phyloP scores from a whole-genome alignment of 73 alveolate genomes.

The Tetrahymena malaccensis region DNA sequence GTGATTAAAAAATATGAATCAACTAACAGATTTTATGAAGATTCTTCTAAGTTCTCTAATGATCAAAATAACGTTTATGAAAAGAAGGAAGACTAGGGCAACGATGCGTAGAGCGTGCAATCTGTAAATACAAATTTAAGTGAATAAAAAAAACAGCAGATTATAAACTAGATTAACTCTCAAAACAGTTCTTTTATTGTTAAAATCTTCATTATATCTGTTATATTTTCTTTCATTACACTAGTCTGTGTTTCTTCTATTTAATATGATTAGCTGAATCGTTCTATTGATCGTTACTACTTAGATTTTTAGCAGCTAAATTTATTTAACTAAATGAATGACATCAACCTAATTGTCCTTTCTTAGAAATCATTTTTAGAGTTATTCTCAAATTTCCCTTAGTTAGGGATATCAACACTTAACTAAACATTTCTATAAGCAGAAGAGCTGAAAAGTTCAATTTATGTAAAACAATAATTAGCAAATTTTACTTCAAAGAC shows the following conservation, averaged over 20 bases:
- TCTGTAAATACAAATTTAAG: not conserved
- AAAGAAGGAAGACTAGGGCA: not conserved
- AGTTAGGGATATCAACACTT: not conserved
- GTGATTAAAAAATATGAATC: not conserved
- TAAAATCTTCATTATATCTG: not conserved
- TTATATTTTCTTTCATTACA: not conserved
- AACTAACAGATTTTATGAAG: not conserved
- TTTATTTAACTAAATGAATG: not conserved
- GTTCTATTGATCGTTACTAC: not conserved
- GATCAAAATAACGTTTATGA: not conserved
- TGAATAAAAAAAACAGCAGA: not conserved
- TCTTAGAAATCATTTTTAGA: not conserved
- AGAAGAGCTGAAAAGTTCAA: not conserved
- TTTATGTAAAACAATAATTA: not conserved
- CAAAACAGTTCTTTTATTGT: not conserved
- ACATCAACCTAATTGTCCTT: not conserved
- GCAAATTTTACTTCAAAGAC: not conserved
- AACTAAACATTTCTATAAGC: not conserved
- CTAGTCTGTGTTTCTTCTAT: not conserved
- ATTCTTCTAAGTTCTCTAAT: not conserved
- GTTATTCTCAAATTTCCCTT: not conserved
- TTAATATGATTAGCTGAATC: not conserved
- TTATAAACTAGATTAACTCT: not conserved
- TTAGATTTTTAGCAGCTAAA: not conserved
- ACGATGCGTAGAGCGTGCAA: not conserved